Conservation (phyloP, 192 early-diverging fungal genomes). For the Coemansia sp. region DNA sequence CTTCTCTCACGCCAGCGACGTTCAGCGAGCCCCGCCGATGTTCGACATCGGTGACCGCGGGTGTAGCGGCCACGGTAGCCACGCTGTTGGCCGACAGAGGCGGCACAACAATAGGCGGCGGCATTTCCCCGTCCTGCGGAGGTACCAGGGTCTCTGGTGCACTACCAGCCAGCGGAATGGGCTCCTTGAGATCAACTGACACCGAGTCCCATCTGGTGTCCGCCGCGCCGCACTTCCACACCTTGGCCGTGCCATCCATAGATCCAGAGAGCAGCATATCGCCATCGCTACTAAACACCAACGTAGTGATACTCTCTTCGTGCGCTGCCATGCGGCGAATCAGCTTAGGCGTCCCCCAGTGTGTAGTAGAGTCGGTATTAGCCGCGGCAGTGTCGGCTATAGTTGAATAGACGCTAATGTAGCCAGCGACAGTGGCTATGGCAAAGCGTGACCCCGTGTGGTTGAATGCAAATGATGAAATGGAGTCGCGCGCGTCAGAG, state of each 20-base stretch:
- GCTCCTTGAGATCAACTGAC: conserved; percentile 44
- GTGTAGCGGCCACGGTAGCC: background rate
- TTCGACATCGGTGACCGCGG: background rate
- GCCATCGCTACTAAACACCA: conserved; percentile 71
- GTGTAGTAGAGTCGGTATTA: background rate
- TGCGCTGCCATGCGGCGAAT: conserved; percentile 70
- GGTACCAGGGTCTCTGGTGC: conserved; percentile 11
- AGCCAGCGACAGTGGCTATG: conserved; percentile 73
- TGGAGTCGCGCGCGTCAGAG: conserved; percentile 52
- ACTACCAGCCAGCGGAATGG: conserved; percentile 12
- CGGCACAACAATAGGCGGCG: background rate
- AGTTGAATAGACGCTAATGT: conserved; percentile 74
- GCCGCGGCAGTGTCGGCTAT: conserved; percentile 44
- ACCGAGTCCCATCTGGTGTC: conserved; percentile 61
- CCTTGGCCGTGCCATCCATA: conserved; percentile 73
- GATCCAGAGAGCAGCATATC: conserved; percentile 70
- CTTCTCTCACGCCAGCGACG: background rate
- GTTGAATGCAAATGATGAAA: conserved; percentile 71
- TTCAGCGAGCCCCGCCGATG: conserved; percentile 1
- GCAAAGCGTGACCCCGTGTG: conserved; percentile 76
- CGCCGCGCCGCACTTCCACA: conserved; percentile 63
- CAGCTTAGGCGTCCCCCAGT: conserved; percentile 47
- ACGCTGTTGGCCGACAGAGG: background rate
- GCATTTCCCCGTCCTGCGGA: conserved; percentile 4
- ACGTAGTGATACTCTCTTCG: conserved; percentile 67